Evolutionary conservation across 148 eudicot species (phyloP), one percentile per base, ranked within the genome.

Genomic region (Talinum fruticosum): DNA sequence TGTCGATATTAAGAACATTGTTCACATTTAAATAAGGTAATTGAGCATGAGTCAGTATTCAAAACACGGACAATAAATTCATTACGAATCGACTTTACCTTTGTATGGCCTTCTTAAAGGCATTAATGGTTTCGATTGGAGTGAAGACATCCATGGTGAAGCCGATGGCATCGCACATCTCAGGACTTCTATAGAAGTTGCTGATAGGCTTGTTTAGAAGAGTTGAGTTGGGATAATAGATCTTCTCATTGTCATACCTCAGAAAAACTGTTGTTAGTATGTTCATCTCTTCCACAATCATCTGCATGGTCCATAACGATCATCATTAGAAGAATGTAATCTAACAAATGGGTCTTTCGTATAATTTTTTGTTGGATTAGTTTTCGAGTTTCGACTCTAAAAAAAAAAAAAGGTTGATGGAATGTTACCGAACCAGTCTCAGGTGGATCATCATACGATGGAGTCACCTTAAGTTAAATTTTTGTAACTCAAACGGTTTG

Each of bases 231-330:
- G 97, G 97, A 66, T 91, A 91, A 76, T 88, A 89, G 32, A 91
- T 88, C 82, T 89, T 91, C 85, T 89, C 92, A 83, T 84, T 91
- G 35, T 91, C 97, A 65, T 88, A 88, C 77, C 91, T 80, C 24
- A 91, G 80, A 61, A 91, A 89, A 14, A 88, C 89, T 3, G 96
- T 91, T 10, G 87, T 85, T 67, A 91, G 66, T 80, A 91, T 88
- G 69, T 91, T 88, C 96, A 91, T 91, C 83, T 89, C 93, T 74
- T 91, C 96, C 1, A 91, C 96, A 29, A 88, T 65, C 91, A 91
- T 79, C 91, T 91, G 87, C 83, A 80, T 19, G 12, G 10, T 21
- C 2, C 10, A 51, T 59, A 21, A 37, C 23, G 12, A 34, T 29
- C 44, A 38, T 38, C 44, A 38, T 38, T 38, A 38, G 44, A 38